These are phyloP conservation scores for Kwoniella europaea DNA, from an alignment of 768 basidiomycete genomes.

Conservation along the genomic window DNA sequence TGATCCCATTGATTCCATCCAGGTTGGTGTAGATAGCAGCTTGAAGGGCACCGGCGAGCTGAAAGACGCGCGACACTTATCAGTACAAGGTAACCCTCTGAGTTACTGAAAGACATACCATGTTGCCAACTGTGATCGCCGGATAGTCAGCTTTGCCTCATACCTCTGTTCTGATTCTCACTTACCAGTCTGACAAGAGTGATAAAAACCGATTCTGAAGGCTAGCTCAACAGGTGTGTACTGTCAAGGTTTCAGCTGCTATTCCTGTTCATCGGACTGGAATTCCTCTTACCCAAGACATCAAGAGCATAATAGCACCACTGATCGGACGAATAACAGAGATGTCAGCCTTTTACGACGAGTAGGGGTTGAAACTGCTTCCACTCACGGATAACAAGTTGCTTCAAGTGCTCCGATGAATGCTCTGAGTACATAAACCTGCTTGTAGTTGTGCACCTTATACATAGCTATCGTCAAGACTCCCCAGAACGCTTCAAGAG, in stretches of 20 bases:
- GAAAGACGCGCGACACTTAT: neutral
- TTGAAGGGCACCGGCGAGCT: conserved; percentile 62
- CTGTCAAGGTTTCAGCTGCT: conserved; percentile 6
- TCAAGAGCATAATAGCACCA: conserved; percentile 40
- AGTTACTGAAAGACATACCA: neutral
- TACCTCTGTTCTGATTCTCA: too few relatives aligned
- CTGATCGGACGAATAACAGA: neutral
- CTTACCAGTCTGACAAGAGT: conserved; percentile 44
- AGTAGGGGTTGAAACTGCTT: too few relatives aligned
- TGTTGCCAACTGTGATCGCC: conserved; percentile 52
- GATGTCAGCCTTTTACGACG: neutral
- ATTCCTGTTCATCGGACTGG: neutral
- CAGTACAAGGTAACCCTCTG: neutral
- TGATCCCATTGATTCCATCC: conserved; percentile 59
- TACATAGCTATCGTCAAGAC: conserved; percentile 34
- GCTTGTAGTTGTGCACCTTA: conserved; percentile 26
- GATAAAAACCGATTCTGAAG: conserved; percentile 50
- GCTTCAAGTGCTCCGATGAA: conserved; percentile 51
- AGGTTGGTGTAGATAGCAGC: conserved; percentile 60
- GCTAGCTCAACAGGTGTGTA: conserved; percentile 53
- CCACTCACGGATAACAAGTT: conserved; percentile 27
- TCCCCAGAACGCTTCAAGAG: conserved; percentile 38
- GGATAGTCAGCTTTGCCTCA: too few relatives aligned
- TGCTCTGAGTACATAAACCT: conserved; percentile 47
- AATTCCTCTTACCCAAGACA: conserved; percentile 27